A percentile compares a stretch with the other conserved stretches of the same genome.
phyloP scores from a whole-genome alignment of 768 basidiomycete genomes.

The Peribolospora baueri region DNA sequence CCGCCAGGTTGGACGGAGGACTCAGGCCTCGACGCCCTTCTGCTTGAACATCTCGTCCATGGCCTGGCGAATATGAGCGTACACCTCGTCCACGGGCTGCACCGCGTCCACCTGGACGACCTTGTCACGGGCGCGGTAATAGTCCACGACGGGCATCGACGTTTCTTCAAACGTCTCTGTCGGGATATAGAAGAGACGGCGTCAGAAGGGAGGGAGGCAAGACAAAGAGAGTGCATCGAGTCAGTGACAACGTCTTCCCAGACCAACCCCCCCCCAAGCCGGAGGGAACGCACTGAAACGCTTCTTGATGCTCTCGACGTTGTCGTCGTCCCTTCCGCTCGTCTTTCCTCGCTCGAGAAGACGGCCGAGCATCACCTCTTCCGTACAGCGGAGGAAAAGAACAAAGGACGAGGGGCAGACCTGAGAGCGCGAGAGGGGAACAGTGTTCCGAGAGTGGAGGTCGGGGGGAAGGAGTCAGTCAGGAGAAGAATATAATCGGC shows the following conservation, averaged over 20 bases:
- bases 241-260: not conserved
- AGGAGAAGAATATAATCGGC: not conserved
- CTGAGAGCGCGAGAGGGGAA: slow-evolving; percentile 4
- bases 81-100: slow-evolving; percentile 43
- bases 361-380: slow-evolving; percentile 64
- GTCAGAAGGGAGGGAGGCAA: not conserved
- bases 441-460: not conserved
- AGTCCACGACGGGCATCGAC: slow-evolving; percentile 78
- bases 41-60: slow-evolving; percentile 28
- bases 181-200: not conserved
- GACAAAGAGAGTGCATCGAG: not conserved
- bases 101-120: slow-evolving; percentile 47
- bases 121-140: slow-evolving; percentile 42
- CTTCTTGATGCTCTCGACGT: slow-evolving; percentile 78
- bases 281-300: slow-evolving; percentile 47
- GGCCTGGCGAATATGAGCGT: slow-evolving; percentile 32
- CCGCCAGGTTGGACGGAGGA: too few species aligned
- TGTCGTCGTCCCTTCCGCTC: slow-evolving; percentile 87
- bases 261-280: not conserved
- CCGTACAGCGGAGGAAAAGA: slow-evolving; percentile 64
- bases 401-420: slow-evolving; percentile 59
- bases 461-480: not conserved
- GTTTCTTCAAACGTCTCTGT: slow-evolving; percentile 57
- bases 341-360: slow-evolving; percentile 78
- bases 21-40: not conserved